A percentile compares a stretch with the other conserved stretches of the same genome.
phyloP scores from a whole-genome alignment of 345 rosid species.

The Isatis tinctoria region DNA sequence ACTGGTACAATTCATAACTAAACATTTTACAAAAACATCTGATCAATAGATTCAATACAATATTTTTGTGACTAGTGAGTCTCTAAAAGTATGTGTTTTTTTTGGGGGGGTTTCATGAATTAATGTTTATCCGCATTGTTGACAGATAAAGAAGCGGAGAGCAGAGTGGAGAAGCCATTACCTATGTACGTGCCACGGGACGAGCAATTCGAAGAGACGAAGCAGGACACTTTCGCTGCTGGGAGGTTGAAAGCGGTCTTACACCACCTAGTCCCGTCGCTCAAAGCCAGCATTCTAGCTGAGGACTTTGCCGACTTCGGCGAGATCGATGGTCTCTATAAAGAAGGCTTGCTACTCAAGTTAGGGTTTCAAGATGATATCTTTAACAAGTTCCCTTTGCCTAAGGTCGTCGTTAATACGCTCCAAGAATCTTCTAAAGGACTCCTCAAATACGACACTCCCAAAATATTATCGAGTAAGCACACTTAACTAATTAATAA shows the following conservation, averaged over 20 bases:
- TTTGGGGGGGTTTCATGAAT: neutral
- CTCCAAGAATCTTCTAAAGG: constrained; percentile 68
- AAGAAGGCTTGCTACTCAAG: constrained; percentile 83
- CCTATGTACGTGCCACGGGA: constrained; percentile 95
- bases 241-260: constrained; percentile 77
- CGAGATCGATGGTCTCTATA: constrained; percentile 81
- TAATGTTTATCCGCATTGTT: neutral
- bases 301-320: constrained; percentile 58
- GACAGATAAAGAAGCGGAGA: constrained; percentile 47
- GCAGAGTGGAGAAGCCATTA: constrained; percentile 84
- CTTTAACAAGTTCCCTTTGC: constrained; percentile 63
- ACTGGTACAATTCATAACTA: constrained; percentile 35
- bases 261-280: constrained; percentile 66
- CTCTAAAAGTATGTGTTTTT: neutral
- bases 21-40: neutral
- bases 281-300: constrained; percentile 73
- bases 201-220: constrained; percentile 88
- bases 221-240: constrained; percentile 51
- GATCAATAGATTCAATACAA: neutral
- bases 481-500: neutral
- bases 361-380: constrained; percentile 71
- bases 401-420: constrained; percentile 43
- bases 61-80: neutral
- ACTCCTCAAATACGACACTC: constrained; percentile 75
- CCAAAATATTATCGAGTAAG: constrained; percentile 85